A percentile compares a stretch with the other conserved stretches of the same genome.
Conservation (phyloP, 1,139 yeast species). For the Kluyveromyces marxianus region DNA sequence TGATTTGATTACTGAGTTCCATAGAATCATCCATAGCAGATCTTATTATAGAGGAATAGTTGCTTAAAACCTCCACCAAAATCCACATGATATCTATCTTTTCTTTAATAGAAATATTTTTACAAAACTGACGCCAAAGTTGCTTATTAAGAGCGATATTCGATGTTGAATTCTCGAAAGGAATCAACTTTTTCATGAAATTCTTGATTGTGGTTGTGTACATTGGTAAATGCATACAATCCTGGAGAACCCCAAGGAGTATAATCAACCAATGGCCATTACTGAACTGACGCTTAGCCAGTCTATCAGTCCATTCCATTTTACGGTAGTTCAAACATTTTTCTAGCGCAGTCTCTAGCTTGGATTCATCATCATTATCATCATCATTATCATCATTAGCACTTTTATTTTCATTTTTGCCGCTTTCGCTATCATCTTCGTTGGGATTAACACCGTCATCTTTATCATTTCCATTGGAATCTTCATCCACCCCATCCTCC, state of each 20-base stretch:
- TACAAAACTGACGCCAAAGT: constrained; percentile 29
- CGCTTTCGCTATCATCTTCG: background rate
- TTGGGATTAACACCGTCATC: constrained; percentile 2
- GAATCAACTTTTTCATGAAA: constrained; percentile 22
- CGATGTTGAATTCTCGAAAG: constrained; percentile 17
- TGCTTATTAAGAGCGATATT: constrained; percentile 23
- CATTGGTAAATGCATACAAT: constrained; percentile 25
- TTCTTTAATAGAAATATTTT: constrained; percentile 21
- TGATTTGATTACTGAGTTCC: constrained; percentile 28
- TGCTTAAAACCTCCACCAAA: constrained; percentile 25
- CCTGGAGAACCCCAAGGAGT: constrained; percentile 59
- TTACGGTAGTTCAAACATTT: constrained; percentile 54
- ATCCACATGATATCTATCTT: constrained; percentile 26
- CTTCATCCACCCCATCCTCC: constrained; percentile 10
- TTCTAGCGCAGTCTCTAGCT: constrained; percentile 39
- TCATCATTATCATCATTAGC: constrained; percentile 18
- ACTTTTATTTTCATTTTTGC: constrained; percentile 15
- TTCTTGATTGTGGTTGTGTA: constrained; percentile 20
- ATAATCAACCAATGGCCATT: constrained; percentile 85
- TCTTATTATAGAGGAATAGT: constrained; percentile 28
- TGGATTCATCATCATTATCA: constrained; percentile 6
- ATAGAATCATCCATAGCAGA: constrained; percentile 26
- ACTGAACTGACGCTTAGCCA: constrained; percentile 64
- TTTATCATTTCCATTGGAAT: constrained; percentile 22
- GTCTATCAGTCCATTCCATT: constrained; percentile 67